Conservation (phyloP, 1,139 yeast species). For the Debaryomycetaceae sp. region DNA sequence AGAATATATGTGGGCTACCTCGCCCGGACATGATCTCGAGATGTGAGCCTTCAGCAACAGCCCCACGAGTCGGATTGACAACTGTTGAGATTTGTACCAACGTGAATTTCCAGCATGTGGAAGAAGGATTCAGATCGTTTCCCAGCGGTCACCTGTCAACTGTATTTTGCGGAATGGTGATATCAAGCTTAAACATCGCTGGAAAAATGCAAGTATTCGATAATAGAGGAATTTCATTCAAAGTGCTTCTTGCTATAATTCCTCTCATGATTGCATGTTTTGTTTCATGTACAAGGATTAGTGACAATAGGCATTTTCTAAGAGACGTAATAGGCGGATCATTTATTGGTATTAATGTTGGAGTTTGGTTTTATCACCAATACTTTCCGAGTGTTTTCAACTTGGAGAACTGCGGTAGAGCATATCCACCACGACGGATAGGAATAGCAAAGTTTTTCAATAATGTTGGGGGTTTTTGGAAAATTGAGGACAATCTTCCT, state of each 20-base stretch:
- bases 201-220: constrained; percentile 38
- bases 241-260: constrained; percentile 27
- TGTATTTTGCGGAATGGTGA: constrained; percentile 41
- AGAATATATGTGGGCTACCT: constrained; percentile 44
- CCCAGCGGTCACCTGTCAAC: constrained; percentile 55
- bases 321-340: constrained; percentile 43
- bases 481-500: constrained; percentile 18
- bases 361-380: constrained; percentile 32
- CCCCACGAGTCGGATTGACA: constrained; percentile 17
- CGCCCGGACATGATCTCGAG: constrained; percentile 47
- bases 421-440: constrained; percentile 46
- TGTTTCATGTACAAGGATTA: constrained; percentile 41
- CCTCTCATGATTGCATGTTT: constrained; percentile 38
- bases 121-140: constrained; percentile 49
- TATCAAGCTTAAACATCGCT: constrained; percentile 34
- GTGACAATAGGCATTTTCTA: constrained; percentile 49
- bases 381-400: constrained; percentile 40
- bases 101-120: constrained; percentile 20
- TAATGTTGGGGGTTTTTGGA: constrained; percentile 36
- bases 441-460: constrained; percentile 22
- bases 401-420: constrained; percentile 33
- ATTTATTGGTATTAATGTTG: constrained; percentile 33
- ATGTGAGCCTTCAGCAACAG: constrained; percentile 28
- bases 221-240: constrained; percentile 33
- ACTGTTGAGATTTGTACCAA: constrained; percentile 36